Evolutionary conservation across 2,329 filamentous ascomycete species (phyloP), one percentile per base, ranked within the genome.

Genomic region (Aspergillaceae sp.): DNA sequence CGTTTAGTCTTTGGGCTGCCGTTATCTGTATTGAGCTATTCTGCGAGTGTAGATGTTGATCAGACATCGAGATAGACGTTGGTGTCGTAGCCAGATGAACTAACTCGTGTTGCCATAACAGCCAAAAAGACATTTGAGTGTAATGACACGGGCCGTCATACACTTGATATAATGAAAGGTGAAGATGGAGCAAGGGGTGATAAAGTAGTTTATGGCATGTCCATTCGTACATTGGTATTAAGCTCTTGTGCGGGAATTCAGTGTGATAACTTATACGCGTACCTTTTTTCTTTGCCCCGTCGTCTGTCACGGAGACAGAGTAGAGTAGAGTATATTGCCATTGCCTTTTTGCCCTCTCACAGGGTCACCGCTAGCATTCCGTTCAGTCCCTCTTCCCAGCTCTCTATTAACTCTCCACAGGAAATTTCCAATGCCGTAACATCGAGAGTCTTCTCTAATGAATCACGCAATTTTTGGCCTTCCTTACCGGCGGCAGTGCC

Each of bases 351-450:
- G 19, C 19, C n/a, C n/a, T 6, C 44, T 58, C 48, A 67, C 38
- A 65, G 47, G 44, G 48, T 59, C 34, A 64, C 56, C 9, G 45
- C 45, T 48, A 71, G 46, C 34, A 72, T 54, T 3, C 69, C 69
- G 44, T 68, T 62, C 27, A 73, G 57, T 4, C 62, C 68, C 45
- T 72, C 69, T 41, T 72, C 69, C 71, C 70, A 73, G 51, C 71
- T 73, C 48, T 73, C 70, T 60, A 67, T 71, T 52, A 73, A 54
- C 30, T 61, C 58, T n/a, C 66, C 69, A 48, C 66, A 70, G 53
- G 70, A 67, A 19, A 70, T 46, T 53, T 73, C 70, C 48, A 73
- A 49, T 3, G 58, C 61, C 7, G 66, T 60, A 42, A 59, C 58
- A 44, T 68, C 68, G 34, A 70, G 51, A 29, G 63, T 56, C 26